phyloP scores from a whole-genome alignment of 148 eudicot genomes.

The Rhododendron williamsianum region DNA sequence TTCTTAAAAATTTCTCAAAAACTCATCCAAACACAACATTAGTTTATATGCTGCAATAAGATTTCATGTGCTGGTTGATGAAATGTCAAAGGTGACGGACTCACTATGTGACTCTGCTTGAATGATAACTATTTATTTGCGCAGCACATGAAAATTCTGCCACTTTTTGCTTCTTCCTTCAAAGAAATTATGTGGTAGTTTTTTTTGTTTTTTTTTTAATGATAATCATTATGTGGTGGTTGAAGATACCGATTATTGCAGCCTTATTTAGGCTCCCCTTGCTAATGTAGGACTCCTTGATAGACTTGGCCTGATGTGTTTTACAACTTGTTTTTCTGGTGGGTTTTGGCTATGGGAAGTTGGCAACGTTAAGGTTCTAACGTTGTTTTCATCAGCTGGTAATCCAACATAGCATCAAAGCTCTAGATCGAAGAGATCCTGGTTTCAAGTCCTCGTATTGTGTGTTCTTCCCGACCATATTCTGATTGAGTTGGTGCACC shows the following conservation, averaged over 20 bases:
- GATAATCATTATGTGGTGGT: no score
- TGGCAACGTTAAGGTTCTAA: background rate
- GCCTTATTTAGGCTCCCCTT: no score
- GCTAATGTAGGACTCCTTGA: background rate
- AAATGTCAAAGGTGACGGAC: background rate
- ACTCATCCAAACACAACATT: no score
- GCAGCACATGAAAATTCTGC: background rate
- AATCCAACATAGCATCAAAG: background rate
- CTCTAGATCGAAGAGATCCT: background rate
- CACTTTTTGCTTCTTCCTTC: background rate
- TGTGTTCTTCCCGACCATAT: background rate
- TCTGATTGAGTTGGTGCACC: background rate
- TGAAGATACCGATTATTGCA: no score
- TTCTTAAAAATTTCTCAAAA: no score
- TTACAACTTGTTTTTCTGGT: background rate
- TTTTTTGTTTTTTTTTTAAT: no score
- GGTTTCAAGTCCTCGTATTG: background rate
- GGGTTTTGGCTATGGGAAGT: background rate
- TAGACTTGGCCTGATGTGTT: background rate
- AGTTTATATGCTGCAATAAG: background rate
- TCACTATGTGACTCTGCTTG: background rate
- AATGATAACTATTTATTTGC: background rate
- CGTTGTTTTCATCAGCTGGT: background rate
- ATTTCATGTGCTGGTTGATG: background rate
- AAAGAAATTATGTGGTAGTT: no score